Conservation (phyloP, 176 grass and related monocot genomes). For the Saccharum officinarum region DNA sequence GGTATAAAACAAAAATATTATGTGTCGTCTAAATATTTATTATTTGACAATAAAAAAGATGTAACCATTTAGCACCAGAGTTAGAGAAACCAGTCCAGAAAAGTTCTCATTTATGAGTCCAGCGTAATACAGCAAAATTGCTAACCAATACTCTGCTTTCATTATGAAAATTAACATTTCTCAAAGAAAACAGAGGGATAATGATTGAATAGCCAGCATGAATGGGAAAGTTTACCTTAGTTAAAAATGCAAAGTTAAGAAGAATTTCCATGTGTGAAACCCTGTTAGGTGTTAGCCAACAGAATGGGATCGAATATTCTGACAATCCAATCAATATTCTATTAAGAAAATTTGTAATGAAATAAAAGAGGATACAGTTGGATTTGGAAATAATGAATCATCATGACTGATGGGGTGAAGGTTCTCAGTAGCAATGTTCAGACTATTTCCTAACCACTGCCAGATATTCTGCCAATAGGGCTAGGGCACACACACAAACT, state of each 20-base stretch:
- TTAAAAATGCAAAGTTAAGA: not conserved
- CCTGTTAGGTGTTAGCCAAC: not conserved
- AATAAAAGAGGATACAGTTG: not conserved
- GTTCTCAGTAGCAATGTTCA: not conserved
- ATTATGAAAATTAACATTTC: not conserved
- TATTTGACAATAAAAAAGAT: not conserved
- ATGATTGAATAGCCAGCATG: not conserved
- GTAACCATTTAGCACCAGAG: not conserved
- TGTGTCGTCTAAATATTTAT: not conserved
- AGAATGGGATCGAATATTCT: not conserved
- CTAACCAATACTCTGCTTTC: not conserved
- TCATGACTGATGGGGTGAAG: not conserved
- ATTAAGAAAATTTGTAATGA: not conserved
- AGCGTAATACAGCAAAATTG: too few species aligned
- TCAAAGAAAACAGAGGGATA: not conserved
- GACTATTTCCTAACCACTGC: not conserved
- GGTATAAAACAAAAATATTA: not conserved
- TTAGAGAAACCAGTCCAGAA: not conserved
- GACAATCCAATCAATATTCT: not conserved
- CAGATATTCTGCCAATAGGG: not conserved
- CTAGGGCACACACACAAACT: not conserved
- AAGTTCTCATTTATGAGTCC: not conserved
- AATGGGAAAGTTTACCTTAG: not conserved
- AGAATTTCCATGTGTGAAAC: not conserved
- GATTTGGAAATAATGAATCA: not conserved